phyloP scores from a whole-genome alignment of 129 eudicot species.

The Artemisia annua region DNA sequence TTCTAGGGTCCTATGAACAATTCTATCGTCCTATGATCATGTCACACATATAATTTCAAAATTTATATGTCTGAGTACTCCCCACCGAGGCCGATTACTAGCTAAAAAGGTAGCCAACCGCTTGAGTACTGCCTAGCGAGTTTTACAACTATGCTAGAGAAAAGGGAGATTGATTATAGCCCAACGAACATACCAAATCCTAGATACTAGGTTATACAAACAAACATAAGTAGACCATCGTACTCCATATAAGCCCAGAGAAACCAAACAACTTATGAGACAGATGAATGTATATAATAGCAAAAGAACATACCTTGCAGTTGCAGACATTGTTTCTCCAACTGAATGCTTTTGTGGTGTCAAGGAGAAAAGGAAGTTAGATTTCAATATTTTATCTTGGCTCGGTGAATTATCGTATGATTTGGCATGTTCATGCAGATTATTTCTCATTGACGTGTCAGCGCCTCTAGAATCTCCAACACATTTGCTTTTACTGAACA shows the following conservation, averaged over 20 bases:
- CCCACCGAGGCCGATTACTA: no score
- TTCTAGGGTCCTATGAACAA: no score
- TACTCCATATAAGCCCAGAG: no score
- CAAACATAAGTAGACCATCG: background rate
- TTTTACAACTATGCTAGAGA: no score
- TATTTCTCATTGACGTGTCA: conserved; percentile 45
- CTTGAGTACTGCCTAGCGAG: no score
- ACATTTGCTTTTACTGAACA: conserved; percentile 40
- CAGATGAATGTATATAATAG: background rate
- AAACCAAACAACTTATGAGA: no score
- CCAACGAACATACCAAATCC: background rate
- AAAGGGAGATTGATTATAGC: no score
- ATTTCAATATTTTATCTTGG: conserved; percentile 48
- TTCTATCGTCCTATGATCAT: no score
- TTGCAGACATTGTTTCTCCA: conserved; percentile 38
- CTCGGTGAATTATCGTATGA: conserved; percentile 49
- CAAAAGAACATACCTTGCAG: conserved; percentile 47
- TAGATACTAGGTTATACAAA: background rate
- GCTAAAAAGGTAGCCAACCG: no score
- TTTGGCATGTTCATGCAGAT: conserved; percentile 65
- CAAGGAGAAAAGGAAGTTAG: conserved; percentile 69
- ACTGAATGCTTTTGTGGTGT: conserved; percentile 51
- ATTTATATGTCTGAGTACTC: no score
- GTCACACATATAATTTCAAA: no score
- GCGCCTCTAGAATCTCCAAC: conserved; percentile 34